Conservation (phyloP, 495 filamentous ascomycete species). For the Penicillium paradoxum region DNA sequence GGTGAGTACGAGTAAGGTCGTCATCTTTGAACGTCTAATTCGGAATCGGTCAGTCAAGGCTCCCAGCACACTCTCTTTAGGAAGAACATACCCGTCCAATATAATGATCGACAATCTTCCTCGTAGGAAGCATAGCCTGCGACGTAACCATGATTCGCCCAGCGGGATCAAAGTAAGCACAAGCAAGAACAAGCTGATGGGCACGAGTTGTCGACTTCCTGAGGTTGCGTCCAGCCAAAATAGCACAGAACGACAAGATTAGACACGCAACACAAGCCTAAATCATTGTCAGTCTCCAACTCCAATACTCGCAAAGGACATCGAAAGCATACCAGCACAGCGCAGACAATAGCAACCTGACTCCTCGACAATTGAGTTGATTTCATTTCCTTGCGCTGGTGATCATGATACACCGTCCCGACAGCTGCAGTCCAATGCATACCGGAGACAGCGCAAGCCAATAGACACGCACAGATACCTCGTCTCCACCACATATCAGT, state of each 20-base stretch:
- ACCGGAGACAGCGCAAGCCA: slow-evolving; percentile 71
- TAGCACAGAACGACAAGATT: slow-evolving; percentile 50
- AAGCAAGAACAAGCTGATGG: slow-evolving; percentile 72
- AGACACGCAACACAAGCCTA: slow-evolving; percentile 57
- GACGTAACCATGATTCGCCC: slow-evolving; percentile 75
- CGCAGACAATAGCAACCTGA: slow-evolving; percentile 58
- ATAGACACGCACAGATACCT: slow-evolving; percentile 55
- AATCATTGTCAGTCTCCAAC: slow-evolving; percentile 12
- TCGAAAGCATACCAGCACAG: slow-evolving; percentile 53
- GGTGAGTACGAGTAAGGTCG: slow-evolving; percentile 68
- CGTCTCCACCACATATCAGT: slow-evolving; percentile 74
- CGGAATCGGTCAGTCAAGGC: not conserved
- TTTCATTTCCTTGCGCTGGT: slow-evolving; percentile 24
- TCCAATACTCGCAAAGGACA: not conserved
- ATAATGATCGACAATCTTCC: slow-evolving; percentile 75
- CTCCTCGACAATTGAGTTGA: slow-evolving; percentile 44
- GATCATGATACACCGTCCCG: slow-evolving; percentile 61
- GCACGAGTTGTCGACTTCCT: slow-evolving; percentile 58
- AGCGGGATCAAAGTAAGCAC: slow-evolving; percentile 68
- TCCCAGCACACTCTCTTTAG: not conserved
- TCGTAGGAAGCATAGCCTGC: slow-evolving; percentile 73
- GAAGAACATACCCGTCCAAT: slow-evolving; percentile 53
- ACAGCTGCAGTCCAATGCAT: slow-evolving; percentile 85
- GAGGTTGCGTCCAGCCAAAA: slow-evolving; percentile 51
- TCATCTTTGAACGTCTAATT: slow-evolving; percentile 62